Evolutionary conservation across 768 basidiomycete genomes (phyloP), one percentile per base, ranked within the genome.

Genomic region (Vishniacozyma victoriae): DNA sequence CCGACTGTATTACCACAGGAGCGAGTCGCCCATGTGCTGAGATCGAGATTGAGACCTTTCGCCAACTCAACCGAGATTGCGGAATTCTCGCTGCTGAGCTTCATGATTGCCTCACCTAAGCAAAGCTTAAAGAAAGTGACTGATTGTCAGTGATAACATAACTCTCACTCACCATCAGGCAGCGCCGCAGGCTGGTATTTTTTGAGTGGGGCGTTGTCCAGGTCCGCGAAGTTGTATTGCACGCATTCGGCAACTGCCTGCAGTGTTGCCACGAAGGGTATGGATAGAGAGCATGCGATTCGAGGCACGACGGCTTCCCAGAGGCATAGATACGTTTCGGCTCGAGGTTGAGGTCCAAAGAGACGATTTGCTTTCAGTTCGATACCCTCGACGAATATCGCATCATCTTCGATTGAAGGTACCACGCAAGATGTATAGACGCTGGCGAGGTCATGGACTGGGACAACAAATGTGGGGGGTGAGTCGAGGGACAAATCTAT

Each of bases 341-440:
- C 86, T 3, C 80, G 79, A 5, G 93, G 93, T 49, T 82, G 81
- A 12, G 87, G 87, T 6, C 93, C 93, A 63, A 95, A 93, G 11
- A 97, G 74, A 20, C 92, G 81, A 64, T 95, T 80, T 1, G 87
- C 84, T 13, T 81, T 80, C 40, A 97, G 80, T 52, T 87, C 80
- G 56, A 92, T 69, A 77, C 81, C 77, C 55, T 80, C 79, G 15
- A 72, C 39, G 51, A 84, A 65, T 18, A 83, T 58, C 1, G 54
- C 54, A 27, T 67, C 60, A 2, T 40, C 26, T 3, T 25, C 35
- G 11, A 54, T 31, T 2, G 53, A 41, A 7, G 62, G 57, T n/a
- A 47, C 44, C 5, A 20, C 23, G 23, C 52, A 52, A 7, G 25
- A 14, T 69, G 71, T 29, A 58, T 55, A 76, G 66, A 51, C 43